Conservation (phyloP, 345 rosid species). For the Syzygium aqueum region DNA sequence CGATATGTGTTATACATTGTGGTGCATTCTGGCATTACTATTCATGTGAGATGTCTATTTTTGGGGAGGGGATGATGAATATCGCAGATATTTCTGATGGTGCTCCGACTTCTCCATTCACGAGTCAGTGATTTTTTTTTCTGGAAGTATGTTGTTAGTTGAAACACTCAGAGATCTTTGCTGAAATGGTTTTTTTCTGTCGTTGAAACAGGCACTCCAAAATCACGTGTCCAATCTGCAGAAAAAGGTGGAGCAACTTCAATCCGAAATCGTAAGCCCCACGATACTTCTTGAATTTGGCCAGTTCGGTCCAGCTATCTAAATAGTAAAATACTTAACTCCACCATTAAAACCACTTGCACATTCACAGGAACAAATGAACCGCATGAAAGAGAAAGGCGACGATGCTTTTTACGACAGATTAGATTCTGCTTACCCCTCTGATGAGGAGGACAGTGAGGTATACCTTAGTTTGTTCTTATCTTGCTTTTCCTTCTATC, state of each 20-base stretch:
- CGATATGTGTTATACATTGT: no score
- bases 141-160: neutral
- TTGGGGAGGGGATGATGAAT: neutral
- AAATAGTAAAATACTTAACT: neutral
- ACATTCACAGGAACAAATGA: slow-evolving; percentile 53
- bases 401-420: slow-evolving; percentile 47
- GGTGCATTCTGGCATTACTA: neutral
- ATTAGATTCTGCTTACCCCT: slow-evolving; percentile 57
- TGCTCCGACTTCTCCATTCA: neutral
- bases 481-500: neutral
- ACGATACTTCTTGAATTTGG: neutral
- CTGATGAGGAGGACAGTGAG: slow-evolving; percentile 52
- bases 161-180: neutral
- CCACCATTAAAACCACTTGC: neutral
- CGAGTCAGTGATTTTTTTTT: neutral
- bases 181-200: slow-evolving; percentile 5
- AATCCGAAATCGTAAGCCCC: slow-evolving; percentile 72
- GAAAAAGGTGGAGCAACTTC: slow-evolving; percentile 46
- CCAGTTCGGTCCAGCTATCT: neutral
- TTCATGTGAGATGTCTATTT: neutral
- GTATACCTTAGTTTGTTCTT: slow-evolving; percentile 6
- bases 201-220: slow-evolving; percentile 55
- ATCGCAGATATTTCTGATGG: neutral
- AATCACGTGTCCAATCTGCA: slow-evolving; percentile 51
- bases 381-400: slow-evolving; percentile 39